Conservation (phyloP, 116 monocot genomes). For the Zostera marina region DNA sequence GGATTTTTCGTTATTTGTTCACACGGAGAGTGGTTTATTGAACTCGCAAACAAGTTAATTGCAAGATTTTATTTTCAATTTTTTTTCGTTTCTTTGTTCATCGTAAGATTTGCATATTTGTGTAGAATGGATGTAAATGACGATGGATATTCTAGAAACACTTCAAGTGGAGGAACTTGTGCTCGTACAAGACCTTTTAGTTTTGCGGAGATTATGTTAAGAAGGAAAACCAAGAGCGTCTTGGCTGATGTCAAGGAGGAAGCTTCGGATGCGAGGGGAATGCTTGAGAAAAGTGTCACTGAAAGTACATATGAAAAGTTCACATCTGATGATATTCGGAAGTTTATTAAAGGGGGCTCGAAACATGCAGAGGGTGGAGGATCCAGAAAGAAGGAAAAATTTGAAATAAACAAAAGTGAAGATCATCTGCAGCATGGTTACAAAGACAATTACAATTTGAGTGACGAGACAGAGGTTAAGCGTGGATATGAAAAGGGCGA, state of each 20-base stretch:
- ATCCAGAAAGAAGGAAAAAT: slow-evolving; percentile 13
- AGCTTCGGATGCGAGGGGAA: slow-evolving; percentile 5
- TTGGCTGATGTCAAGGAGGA: slow-evolving; percentile 12
- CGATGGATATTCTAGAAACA: slow-evolving; percentile 3
- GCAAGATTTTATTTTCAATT: too few relatives aligned
- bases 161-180: slow-evolving; percentile 40
- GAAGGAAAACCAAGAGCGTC: slow-evolving; percentile 43
- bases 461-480: slow-evolving; percentile 12
- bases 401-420: slow-evolving; percentile 6
- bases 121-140: slow-evolving; percentile 9
- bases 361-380: slow-evolving; percentile 8
- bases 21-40: too few relatives aligned
- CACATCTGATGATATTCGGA: slow-evolving; percentile 1
- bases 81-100: too few relatives aligned
- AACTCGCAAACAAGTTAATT: too few relatives aligned
- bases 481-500: slow-evolving; percentile 17
- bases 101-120: slow-evolving; percentile 1
- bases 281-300: slow-evolving; percentile 10
- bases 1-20: too few relatives aligned
- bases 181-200: slow-evolving; percentile 79
- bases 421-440: slow-evolving; percentile 9
- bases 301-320: background rate
- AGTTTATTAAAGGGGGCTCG: slow-evolving; percentile 5
- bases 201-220: slow-evolving; percentile 62
- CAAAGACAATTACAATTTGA: slow-evolving; percentile 13